Evolutionary conservation across 768 basidiomycete genomes (phyloP), one percentile per base, ranked within the genome.

Genomic region (Royoungia palumana): DNA sequence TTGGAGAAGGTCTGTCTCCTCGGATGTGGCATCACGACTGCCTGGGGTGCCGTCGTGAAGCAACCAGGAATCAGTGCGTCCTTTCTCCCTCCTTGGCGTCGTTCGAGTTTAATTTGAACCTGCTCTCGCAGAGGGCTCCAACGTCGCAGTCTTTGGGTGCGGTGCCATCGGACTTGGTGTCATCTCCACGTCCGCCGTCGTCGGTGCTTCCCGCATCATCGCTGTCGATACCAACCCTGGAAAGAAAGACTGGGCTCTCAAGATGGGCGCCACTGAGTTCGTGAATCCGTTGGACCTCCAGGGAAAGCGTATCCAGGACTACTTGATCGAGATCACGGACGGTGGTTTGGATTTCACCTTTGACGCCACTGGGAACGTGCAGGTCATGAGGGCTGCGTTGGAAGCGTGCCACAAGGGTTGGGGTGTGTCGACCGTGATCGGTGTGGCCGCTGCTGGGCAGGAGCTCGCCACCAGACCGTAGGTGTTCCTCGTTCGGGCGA

Each of bases 371-470:
- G 96, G 96, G 19, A 97, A 96, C 65, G 88, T 93, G 10, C 74
- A 92, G 24, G 93, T 95, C 54, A 97, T 96, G 94, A 83, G 94
- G 52, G 75, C 85, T 41, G 96, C 96, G 21, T 81, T 99, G 40
- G 96, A 99, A 72, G 89, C 94, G n/a, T 97, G 94, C 69, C 96
- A 99, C 71, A 98, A 98, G 67, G 96, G 96, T 13, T 99, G 96
- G 96, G 96, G 96, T 58, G 86, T 97, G 36, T 91, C 85, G 49
- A 97, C 91, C 47, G 66, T 99, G 56, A 97, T 99, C 51, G 95
- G 95, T 51, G 96, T 99, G 35, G 96, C 96, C 4, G 93, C 94
- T 20, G 93, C 96, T 17, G 96, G 96, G 7, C 85, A 96, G 61
- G 96, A 98, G 70, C 93, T 94, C 53, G 79, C 87, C 11, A 94